These are phyloP conservation scores for Cytospora schulzeri DNA, from an alignment of 2,329 filamentous ascomycete genomes.

Conservation along the genomic window DNA sequence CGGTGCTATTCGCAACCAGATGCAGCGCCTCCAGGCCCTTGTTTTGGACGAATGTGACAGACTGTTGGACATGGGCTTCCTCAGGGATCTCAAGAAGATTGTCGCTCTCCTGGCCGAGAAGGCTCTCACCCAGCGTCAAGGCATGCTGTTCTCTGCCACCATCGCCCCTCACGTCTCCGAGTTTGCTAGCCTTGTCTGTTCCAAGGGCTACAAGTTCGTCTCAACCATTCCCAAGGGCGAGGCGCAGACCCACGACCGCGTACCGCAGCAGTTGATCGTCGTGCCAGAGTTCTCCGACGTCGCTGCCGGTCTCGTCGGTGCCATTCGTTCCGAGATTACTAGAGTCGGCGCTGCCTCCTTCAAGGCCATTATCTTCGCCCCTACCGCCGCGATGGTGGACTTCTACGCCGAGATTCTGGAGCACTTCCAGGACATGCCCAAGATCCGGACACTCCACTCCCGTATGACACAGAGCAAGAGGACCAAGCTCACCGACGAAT, in stretches of 20 bases:
- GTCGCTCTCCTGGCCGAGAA: constrained; percentile 69
- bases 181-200: constrained; percentile 70
- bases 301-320: constrained; percentile 58
- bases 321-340: constrained; percentile 50
- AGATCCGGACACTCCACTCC: constrained; percentile 51
- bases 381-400: constrained; percentile 56
- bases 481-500: constrained; percentile 62
- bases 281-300: constrained; percentile 73
- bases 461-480: constrained; percentile 54
- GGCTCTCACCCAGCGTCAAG: constrained; percentile 60
- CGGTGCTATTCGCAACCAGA: constrained; percentile 65
- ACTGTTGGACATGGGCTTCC: constrained; percentile 86
- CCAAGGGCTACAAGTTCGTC: constrained; percentile 75
- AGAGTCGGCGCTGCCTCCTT: constrained; percentile 53
- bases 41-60: constrained; percentile 94
- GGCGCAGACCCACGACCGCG: constrained; percentile 71
- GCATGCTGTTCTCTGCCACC: constrained; percentile 85
- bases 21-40: constrained; percentile 72
- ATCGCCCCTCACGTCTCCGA: constrained; percentile 78
- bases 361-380: constrained; percentile 84
- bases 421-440: constrained; percentile 43
- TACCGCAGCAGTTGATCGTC: constrained; percentile 71
- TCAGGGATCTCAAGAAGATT: constrained; percentile 77
- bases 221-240: constrained; percentile 78
- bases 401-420: constrained; percentile 52